Conservation (phyloP, 345 rosid species). For the Litchi chinensis region DNA sequence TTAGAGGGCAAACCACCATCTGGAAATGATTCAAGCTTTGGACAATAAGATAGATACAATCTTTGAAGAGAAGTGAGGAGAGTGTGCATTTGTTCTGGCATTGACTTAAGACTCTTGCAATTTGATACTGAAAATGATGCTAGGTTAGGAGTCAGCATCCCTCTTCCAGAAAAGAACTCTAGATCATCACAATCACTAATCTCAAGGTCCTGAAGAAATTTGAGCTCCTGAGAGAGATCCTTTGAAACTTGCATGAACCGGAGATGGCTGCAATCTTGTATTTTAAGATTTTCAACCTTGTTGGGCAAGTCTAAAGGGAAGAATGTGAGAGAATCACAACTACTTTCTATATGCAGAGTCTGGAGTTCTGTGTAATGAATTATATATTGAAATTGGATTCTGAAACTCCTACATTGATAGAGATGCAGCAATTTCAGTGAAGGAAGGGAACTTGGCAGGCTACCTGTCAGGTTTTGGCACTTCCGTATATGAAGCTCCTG, state of each 20-base stretch:
- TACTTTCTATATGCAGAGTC: conserved; percentile 24
- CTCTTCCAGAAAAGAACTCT: conserved; percentile 18
- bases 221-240: conserved; percentile 14
- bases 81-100: not conserved
- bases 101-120: conserved; percentile 23
- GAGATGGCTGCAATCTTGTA: conserved; percentile 31
- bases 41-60: not conserved
- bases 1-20: not conserved
- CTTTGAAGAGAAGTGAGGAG: not conserved
- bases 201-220: conserved; percentile 24
- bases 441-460: conserved; percentile 37
- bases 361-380: conserved; percentile 28
- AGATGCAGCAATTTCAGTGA: conserved; percentile 32
- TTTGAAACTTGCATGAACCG: conserved; percentile 18
- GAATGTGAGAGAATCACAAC: conserved; percentile 33
- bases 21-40: not conserved
- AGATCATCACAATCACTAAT: conserved; percentile 36
- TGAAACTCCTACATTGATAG: conserved; percentile 22
- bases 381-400: conserved; percentile 23
- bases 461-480: conserved; percentile 30
- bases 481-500: conserved; percentile 29
- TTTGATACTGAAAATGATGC: conserved; percentile 25
- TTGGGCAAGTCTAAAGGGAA: conserved; percentile 30
- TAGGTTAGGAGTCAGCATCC: conserved; percentile 2
- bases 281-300: conserved; percentile 30